Base-by-base conservation (phyloP, 208 protist genomes). In the Eutreptiella sp. region DNA sequence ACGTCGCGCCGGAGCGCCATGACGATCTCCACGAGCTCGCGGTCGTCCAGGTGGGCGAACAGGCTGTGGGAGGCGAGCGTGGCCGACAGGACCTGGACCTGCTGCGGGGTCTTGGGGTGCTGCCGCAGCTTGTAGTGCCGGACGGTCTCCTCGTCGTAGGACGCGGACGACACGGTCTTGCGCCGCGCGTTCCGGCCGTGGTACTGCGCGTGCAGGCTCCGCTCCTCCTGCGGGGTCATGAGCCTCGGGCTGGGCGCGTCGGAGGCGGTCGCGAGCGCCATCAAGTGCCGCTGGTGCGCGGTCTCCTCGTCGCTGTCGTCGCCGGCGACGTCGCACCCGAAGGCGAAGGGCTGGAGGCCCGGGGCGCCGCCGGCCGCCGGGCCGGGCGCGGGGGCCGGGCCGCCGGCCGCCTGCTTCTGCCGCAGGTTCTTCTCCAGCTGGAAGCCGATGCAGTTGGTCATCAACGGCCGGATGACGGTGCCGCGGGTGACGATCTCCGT, bases 61-160 rank as follows among this genome's bases (percentile, higher is more conserved):
- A 57, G 36, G 14, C 63, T 14, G 53, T 64, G 32, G 41, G n/a
- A 11, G 11, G 59, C 46, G 16, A 64, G 23, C 21, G 63, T 26
- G 9, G 14, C 9, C 5, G 19, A 4, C 7, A 64, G 58, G 11
- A 63, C 21, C n/a, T n/a, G n/a, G n/a, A n/a, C n/a, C n/a, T n/a
- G n/a, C n/a, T n/a, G n/a, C n/a, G n/a, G n/a, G n/a, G n/a, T n/a
- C n/a, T n/a, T n/a, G 11, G 5, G 16, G 34, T 36, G 59, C 24
- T 34, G 5, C 9, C 4, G n/a, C 16, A 50, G 58, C 9, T 16
- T 26, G 58, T 63, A 64, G 58, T 61, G 27, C 31, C 63, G 48
- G 34, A 64, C 63, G 48, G 59, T 14, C 21, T 64, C 58, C 53
- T 64, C 58, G 7, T 46, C 34, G 53, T 64, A 64, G 31, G 7